phyloP scores from a whole-genome alignment of 768 basidiomycete species.

The Infundibulicybe gibba region DNA sequence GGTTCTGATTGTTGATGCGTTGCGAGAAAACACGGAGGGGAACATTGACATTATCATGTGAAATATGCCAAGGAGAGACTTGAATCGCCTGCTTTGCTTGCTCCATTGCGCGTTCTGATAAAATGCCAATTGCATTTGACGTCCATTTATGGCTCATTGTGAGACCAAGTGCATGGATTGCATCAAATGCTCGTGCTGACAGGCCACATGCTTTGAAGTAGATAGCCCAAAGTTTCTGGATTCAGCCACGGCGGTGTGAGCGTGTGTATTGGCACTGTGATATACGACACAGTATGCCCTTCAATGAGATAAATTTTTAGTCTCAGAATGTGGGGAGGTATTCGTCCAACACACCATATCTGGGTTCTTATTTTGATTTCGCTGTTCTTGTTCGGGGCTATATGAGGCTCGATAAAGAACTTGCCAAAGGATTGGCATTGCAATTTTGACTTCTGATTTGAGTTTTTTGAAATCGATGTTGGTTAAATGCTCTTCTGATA shows the following conservation, averaged over 20 bases:
- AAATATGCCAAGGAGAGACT: conserved; percentile 21
- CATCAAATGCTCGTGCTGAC: no score
- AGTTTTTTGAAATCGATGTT: conserved; percentile 5
- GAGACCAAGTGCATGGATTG: no score
- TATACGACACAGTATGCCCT: conserved; percentile 21
- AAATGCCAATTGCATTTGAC: conserved; percentile 15
- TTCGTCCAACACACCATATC: conserved; percentile 21
- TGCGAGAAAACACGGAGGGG: conserved; percentile 33
- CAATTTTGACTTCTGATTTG: conserved; percentile 1
- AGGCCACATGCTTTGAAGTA: conserved; percentile 34
- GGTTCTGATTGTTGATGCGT: conserved; percentile 26
- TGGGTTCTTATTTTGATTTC: conserved; percentile 13
- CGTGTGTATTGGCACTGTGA: conserved; percentile 22
- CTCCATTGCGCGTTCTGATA: conserved; percentile 38
- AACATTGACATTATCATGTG: conserved; percentile 35
- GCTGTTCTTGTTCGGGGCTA: conserved; percentile 6
- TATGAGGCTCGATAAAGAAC: conserved; percentile 7
- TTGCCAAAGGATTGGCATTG: conserved; percentile 11
- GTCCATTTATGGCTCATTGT: no score
- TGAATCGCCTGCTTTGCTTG: conserved; percentile 19
- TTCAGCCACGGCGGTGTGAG: no score
- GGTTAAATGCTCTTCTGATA: conserved; percentile 14
- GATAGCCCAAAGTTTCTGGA: conserved; percentile 27
- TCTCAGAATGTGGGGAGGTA: neutral
- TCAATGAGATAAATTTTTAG: conserved; percentile 1